Conservation (phyloP, 306 rosid genomes). For the Nissolia schottii region DNA sequence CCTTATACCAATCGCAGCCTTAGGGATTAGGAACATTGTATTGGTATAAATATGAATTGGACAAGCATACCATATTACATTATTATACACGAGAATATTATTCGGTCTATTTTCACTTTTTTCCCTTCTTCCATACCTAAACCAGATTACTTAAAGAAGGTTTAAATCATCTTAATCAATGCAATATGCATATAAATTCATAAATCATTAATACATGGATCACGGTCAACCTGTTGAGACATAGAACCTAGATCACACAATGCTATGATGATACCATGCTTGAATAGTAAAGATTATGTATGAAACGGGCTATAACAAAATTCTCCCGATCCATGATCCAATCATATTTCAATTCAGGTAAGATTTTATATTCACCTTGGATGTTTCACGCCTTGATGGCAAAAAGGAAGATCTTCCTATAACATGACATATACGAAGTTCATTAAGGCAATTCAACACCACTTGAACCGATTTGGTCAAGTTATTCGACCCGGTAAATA, state of each 20-base stretch:
- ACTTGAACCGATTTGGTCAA: slow-evolving; percentile 83
- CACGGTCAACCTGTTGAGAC: neutral
- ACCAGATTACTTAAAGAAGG: too few relatives aligned
- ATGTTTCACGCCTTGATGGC: slow-evolving; percentile 41
- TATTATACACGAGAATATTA: too few relatives aligned
- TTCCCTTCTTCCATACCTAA: too few relatives aligned
- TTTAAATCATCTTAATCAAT: neutral
- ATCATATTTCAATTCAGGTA: neutral
- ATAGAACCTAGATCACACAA: neutral
- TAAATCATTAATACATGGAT: neutral
- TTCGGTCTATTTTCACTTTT: too few relatives aligned
- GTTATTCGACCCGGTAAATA: slow-evolving; percentile 69
- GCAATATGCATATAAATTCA: neutral
- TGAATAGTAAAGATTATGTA: neutral
- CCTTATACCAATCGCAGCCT: too few relatives aligned
- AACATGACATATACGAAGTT: slow-evolving; percentile 72
- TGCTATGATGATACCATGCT: neutral
- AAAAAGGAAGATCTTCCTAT: slow-evolving; percentile 43
- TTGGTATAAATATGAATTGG: too few relatives aligned
- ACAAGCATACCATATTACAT: too few relatives aligned
- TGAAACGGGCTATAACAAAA: neutral
- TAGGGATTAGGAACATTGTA: too few relatives aligned
- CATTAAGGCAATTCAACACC: slow-evolving; percentile 77
- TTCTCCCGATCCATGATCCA: neutral
- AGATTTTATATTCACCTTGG: slow-evolving; percentile 49